Evolutionary conservation across 305 asterid species (phyloP).

Genomic region (Fraxinus angustifolia): DNA sequence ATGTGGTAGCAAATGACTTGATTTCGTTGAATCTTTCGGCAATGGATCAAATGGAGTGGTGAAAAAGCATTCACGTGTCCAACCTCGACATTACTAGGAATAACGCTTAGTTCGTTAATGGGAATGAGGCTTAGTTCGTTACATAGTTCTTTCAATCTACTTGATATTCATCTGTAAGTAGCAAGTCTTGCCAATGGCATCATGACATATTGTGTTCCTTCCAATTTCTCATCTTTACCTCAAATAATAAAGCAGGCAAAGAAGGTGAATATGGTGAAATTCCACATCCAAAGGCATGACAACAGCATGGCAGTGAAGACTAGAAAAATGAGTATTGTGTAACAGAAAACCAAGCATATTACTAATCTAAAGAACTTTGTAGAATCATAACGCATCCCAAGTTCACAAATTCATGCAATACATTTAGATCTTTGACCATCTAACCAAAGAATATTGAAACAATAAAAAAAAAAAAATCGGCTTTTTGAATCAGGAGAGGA

Average conservation of each 20-base stretch:
- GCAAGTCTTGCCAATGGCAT: background rate
- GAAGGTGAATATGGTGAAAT: background rate
- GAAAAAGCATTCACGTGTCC: background rate
- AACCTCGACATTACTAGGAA: background rate
- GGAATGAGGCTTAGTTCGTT: background rate
- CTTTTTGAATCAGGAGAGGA: background rate
- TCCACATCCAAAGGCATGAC: background rate
- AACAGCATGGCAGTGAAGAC: background rate
- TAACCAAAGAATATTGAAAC: background rate
- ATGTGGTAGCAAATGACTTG: background rate
- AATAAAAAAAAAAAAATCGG: background rate
- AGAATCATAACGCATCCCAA: background rate
- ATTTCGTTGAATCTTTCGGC: background rate
- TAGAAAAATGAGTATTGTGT: background rate
- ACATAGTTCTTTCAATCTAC: background rate
- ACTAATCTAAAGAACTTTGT: background rate
- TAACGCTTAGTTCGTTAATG: background rate
- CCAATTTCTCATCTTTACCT: background rate
- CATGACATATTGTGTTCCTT: background rate
- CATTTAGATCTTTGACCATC: background rate
- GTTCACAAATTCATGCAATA: background rate
- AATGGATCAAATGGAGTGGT: background rate
- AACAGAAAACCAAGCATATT: background rate
- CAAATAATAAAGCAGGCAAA: background rate
- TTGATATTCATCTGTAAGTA: background rate